Evolutionary conservation across 768 basidiomycete genomes (phyloP), one percentile per base, ranked within the genome.

Genomic region (Suillus plorans): DNA sequence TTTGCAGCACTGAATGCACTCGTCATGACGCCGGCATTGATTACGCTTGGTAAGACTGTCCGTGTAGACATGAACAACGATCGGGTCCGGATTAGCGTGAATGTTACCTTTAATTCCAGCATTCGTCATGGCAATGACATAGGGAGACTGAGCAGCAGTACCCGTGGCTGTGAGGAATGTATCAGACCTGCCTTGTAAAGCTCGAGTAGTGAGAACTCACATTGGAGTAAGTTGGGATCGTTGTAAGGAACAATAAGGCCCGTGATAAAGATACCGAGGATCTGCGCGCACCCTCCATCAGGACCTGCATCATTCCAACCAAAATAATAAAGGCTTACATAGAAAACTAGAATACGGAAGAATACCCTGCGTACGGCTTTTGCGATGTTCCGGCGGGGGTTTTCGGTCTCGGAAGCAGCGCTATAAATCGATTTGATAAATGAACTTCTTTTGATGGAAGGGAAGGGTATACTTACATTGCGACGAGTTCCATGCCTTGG

Each of bases 281-380:
- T 82, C 85, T 88, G 41, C n/a, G 37, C 4, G 52, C n/a, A 20
- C 60, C 49, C n/a, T 61, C 25, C 31, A 44, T 20, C 59, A 61
- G 31, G 22, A 34, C 5, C 58, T 25, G 10, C 3, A 59, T 4
- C 39, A 20, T n/a, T 14, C 31, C 22, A 44, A 25, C 20, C 42
- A 60, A 16, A 9, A 34, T 8, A 8, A 52, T 1, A 5, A 20
- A 28, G 16, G 70, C 84, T 66, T 66, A 86, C 85, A 69, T 93
- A 94, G 82, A 94, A 94, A 36, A 92, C 67, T 9, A 89, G 67
- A 69, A 96, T 92, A 66, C 94, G 88, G 79, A 85, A 91, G 75
- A 92, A 93, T 2, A 93, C 90, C 39, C 89, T 80, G 36, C 84
- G 80, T n/a, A 91, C 85, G 28, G 92, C 91, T 71, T 89, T 91